Conservation (phyloP, 176 grass and related monocot species). For the Triticum urartu region DNA sequence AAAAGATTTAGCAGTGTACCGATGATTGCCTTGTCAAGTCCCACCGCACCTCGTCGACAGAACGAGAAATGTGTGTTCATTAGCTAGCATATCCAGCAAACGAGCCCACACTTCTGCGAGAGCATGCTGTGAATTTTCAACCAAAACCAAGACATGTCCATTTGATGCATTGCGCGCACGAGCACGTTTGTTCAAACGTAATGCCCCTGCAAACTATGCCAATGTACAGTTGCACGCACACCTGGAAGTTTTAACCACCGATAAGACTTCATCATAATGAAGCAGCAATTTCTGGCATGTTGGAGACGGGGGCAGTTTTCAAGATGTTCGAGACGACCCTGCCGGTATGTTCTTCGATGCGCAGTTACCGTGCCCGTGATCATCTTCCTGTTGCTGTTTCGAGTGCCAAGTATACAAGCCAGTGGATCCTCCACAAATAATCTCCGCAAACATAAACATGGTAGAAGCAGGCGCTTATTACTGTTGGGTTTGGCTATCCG, state of each 20-base stretch:
- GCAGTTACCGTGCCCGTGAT: slow-evolving; percentile 9
- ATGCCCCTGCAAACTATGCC: background rate
- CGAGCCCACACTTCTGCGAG: too few species aligned
- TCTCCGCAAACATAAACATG: background rate
- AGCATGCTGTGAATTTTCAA: background rate
- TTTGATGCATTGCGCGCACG: background rate
- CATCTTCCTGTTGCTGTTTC: slow-evolving; percentile 26
- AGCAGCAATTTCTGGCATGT: background rate
- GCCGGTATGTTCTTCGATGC: slow-evolving; percentile 34
- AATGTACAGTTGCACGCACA: background rate
- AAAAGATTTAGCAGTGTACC: too few species aligned
- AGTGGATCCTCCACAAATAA: slow-evolving; percentile 53
- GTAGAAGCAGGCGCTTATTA: too few species aligned
- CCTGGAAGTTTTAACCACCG: background rate
- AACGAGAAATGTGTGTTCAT: too few species aligned
- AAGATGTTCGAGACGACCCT: background rate
- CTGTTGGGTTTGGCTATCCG: too few species aligned
- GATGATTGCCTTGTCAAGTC: too few species aligned
- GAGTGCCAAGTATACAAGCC: slow-evolving; percentile 53
- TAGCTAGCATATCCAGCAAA: too few species aligned
- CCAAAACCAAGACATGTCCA: background rate
- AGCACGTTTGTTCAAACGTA: background rate
- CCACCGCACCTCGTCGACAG: too few species aligned
- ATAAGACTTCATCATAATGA: background rate
- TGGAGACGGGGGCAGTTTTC: background rate